Percentiles rank a stretch among this genome's conserved stretches.
Evolutionary conservation across 2,329 filamentous ascomycete genomes (phyloP).

Genomic region (Hypoxylon sp.): DNA sequence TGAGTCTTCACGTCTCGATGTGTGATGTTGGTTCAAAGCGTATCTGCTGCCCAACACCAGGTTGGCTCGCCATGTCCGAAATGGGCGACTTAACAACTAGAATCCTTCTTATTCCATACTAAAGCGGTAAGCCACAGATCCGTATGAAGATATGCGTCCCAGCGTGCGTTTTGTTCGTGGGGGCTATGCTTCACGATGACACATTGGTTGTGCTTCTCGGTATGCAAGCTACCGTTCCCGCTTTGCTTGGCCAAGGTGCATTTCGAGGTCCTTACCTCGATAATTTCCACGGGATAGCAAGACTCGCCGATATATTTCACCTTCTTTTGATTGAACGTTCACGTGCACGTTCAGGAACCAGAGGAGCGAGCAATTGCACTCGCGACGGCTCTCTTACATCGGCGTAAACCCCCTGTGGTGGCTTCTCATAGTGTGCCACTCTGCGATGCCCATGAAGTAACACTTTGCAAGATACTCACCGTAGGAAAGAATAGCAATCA

Average conservation of each 20-base stretch:
- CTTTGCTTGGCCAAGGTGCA: conserved; percentile 21
- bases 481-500: background rate
- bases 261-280: conserved; percentile 18
- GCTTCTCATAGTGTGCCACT: background rate
- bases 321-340: background rate
- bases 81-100: conserved; percentile 10
- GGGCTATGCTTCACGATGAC: conserved; percentile 33
- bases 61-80: background rate
- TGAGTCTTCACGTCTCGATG: background rate
- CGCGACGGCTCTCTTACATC: background rate
- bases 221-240: conserved; percentile 37
- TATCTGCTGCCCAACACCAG: background rate
- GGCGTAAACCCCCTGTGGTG: background rate
- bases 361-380: background rate
- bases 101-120: background rate
- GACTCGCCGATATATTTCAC: background rate
- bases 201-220: conserved; percentile 14
- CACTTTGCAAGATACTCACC: background rate
- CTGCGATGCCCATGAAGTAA: background rate
- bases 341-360: background rate
- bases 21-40: conserved; percentile 21
- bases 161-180: conserved; percentile 27
- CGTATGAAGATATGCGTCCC: conserved; percentile 8
- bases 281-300: conserved; percentile 1
- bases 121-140: background rate